Evolutionary conservation across 768 basidiomycete species (phyloP), one percentile per base, ranked within the genome.

Genomic region (Pleurotus tuber-regium): DNA sequence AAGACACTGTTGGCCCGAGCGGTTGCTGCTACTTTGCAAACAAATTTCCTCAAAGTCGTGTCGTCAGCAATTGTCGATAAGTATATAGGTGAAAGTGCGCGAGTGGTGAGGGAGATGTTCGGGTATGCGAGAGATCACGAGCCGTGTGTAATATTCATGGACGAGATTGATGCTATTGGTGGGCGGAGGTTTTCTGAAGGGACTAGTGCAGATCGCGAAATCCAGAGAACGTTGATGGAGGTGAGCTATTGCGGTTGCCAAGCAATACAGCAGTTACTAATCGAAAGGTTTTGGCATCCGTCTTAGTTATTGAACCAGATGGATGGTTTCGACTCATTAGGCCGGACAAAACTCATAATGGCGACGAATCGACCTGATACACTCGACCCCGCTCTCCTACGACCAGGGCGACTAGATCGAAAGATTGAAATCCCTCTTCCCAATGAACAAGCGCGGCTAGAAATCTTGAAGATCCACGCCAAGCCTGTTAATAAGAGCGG

Each of bases 291-390:
- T 44, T 35, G 14, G n/a, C 24, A 11, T 33, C n/a, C n/a, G 38
- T 14, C 35, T 12, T 60, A 96, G 93, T 77, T 99, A 21, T 80
- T 99, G 26, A 98, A 98, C 64, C 96, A 98, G 71, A 97, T 99
- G 93, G 97, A 99, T 66, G 97, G 97, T 19, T 99, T 99, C 72
- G 97, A 98, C 70, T 93, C 96, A 12, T 76, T 99, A 24, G 97
- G 97, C 39, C 78, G 77, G 57, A 98, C 95, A 28, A 98, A 98
- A 70, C 81, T 98, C 48, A 99, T 99, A 67, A 98, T 98, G 92
- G 97, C 97, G n/a, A 99, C 97, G 21, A 99, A 98, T 75, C 80
- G 97, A 63, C 97, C 97, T 0, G 97, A 99, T 67, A 98, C 95
- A 1, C 82, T 98, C 28, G 97, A 98, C 70, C 97, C 97, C 11